Conservation (phyloP, 306 rosid genomes). For the Casuarina equisetifolia region DNA sequence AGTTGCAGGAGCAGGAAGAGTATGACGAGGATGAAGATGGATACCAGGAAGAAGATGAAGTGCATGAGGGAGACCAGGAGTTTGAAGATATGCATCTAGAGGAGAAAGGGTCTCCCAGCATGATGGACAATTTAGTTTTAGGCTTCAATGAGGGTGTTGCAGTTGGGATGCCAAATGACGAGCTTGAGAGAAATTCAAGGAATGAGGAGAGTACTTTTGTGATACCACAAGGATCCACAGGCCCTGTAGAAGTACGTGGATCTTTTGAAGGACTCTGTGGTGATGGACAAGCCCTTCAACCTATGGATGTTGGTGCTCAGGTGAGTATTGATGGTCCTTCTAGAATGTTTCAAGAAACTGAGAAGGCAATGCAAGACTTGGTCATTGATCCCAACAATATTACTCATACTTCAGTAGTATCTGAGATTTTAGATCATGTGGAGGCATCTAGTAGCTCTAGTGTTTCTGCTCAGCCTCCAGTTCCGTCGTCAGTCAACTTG, state of each 20-base stretch:
- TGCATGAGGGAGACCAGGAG: conserved; percentile 68
- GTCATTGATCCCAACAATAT: conserved; percentile 47
- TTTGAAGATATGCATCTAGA: conserved; percentile 65
- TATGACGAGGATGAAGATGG: conserved; percentile 95
- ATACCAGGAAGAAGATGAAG: conserved; percentile 90
- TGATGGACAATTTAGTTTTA: conserved; percentile 78
- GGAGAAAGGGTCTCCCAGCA: conserved; percentile 67
- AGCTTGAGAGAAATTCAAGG: conserved; percentile 59
- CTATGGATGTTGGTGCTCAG: conserved; percentile 46
- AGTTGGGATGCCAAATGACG: conserved; percentile 90
- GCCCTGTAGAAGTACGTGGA: conserved; percentile 42
- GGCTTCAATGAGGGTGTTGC: conserved; percentile 97
- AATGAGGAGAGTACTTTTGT: conserved; percentile 46
- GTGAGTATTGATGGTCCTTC: conserved; percentile 48
- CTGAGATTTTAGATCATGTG: conserved; percentile 47
- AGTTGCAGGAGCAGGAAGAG: conserved; percentile 90
- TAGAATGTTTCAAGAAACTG: conserved; percentile 56
- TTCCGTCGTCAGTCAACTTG: conserved; percentile 43
- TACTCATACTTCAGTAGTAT: conserved; percentile 32
- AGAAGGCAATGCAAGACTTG: conserved; percentile 48
- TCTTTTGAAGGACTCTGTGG: conserved; percentile 45
- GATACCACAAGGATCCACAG: conserved; percentile 40
- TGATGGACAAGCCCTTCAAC: conserved; percentile 47
- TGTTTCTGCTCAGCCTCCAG: conserved; percentile 44
- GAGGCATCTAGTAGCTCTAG: conserved; percentile 52